Evolutionary conservation across 2,329 filamentous ascomycete species (phyloP), one percentile per base, ranked within the genome.

Genomic region (Erysiphe neolycopersici): DNA sequence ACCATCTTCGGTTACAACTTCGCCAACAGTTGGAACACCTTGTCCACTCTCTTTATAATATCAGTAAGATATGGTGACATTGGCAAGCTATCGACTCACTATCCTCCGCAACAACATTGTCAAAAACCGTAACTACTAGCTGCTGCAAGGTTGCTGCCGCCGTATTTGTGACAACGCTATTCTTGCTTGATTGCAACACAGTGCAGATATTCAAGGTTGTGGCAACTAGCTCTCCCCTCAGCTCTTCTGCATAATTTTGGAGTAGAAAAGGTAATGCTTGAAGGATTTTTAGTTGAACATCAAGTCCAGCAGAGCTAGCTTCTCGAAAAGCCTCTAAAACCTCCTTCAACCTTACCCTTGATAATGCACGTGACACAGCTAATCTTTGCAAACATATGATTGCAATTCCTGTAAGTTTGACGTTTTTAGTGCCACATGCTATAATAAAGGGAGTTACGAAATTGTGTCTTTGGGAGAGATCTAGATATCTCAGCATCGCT

Each of bases 81-180:
- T 42, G 5, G 12, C 8, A 0, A 35, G n/a, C 17, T 17, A 3
- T 18, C 26, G 12, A 66, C 71, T 58, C 60, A 78, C 76, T 76
- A 57, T 94, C 84, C 63, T 94, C 84, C 5, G 64, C 63, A 0
- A 76, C 71, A 1, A 94, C 83, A 58, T 91, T 89, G 57, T 95
- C 89, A 59, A 94, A 95, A 0, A 93, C 79, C 0, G 81, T 79
- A 30, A 89, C 82, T 8, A 95, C 76, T 13, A 98, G 69, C 59
- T 95, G 89, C 60, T 94, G 87, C 44, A 98, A 64, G 2, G 89
- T 95, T n/a, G 89, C 89, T 22, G 87, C 83, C 10, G 89, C 89
- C 1, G 91, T 95, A 53, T 91, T 91, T 56, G 87, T 91, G 52
- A 98, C 84, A 43, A 92, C 84, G 22, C 77, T 74, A 62, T 85